Evolutionary conservation across 306 rosid genomes (phyloP), one percentile per base, ranked within the genome.

Genomic region (Cicer bijugum): DNA sequence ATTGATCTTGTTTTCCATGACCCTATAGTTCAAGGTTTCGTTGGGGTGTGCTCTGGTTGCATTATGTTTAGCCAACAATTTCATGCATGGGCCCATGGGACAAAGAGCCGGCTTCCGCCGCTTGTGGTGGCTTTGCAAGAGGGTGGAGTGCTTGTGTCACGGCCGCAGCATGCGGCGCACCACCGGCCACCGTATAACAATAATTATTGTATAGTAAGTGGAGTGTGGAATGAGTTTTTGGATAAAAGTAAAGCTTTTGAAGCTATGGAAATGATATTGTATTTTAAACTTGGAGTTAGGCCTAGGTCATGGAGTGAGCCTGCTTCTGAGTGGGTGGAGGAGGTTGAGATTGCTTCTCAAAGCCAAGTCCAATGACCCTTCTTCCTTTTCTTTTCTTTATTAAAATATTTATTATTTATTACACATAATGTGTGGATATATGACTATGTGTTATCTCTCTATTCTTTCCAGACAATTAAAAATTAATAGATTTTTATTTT

Each of bases 41-140:
- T 91, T 78, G 85, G 79, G 6, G 20, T 82, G 79, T 91, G 81
- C 57, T 61, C 96, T 0, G 90, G 91, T 10, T 88, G 92, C 87
- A 91, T 91, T 57, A 91, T 94, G 96, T 94, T 94, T 20, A 94
- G 97, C 85, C 98, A 94, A 60, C 98, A 94, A 60, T 94, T 94
- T 65, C 98, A 94, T 69, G 95, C 97, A 6, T 94, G 98, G 99
- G 92, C 99, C 8, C 99, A 94, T 8, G 86, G 88, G 11, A 89
- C 91, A 0, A 89, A 88, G 84, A 91, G 97, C 75, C 83, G 85
- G 75, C 92, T 94, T 67, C 96, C 97, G 0, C 86, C 84, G 0
- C 67, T 81, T 0, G 95, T 94, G 69, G 86, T 81, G 71, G 88
- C 84, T 0, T 48, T 94, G 82, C 98, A 94, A 38, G 91, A 89